Evolutionary conservation across 2,329 filamentous ascomycete genomes (phyloP).

Genomic region (Curvularia sp.): DNA sequence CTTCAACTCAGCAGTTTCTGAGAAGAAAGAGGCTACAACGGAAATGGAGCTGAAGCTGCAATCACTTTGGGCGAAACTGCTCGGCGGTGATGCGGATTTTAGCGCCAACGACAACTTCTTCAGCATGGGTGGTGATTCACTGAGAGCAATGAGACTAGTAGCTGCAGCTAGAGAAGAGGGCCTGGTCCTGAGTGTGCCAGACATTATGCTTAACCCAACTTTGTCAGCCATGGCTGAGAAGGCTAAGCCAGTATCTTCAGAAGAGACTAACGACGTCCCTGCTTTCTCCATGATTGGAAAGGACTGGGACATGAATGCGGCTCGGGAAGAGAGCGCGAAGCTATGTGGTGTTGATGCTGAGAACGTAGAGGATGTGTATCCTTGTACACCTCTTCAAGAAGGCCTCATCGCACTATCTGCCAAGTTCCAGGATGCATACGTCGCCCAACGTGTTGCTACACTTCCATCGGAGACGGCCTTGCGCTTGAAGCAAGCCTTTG

Average conservation of each 20-base stretch:
- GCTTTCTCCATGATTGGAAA: constrained; percentile 44
- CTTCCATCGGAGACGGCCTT: constrained; percentile 43
- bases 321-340: constrained; percentile 48
- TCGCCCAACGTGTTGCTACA: constrained; percentile 48
- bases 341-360: constrained; percentile 37
- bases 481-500: constrained; percentile 48
- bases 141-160: constrained; percentile 64
- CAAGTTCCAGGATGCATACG: constrained; percentile 48
- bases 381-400: constrained; percentile 54
- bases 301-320: constrained; percentile 40
- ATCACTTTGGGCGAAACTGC: constrained; percentile 41
- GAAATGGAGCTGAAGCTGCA: constrained; percentile 42
- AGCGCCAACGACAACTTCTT: constrained; percentile 53
- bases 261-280: constrained; percentile 32
- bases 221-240: constrained; percentile 56
- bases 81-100: constrained; percentile 44
- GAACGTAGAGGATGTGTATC: constrained; percentile 51
- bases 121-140: constrained; percentile 58
- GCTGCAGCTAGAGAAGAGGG: constrained; percentile 59
- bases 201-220: constrained; percentile 60
- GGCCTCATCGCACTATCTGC: constrained; percentile 51
- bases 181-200: constrained; percentile 60
- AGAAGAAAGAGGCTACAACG: constrained; percentile 54
- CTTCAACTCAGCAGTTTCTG: constrained; percentile 39
- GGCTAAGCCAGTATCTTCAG: constrained; percentile 32